Conservation (phyloP, 2,329 filamentous ascomycete genomes). For the Fusarium concolor region DNA sequence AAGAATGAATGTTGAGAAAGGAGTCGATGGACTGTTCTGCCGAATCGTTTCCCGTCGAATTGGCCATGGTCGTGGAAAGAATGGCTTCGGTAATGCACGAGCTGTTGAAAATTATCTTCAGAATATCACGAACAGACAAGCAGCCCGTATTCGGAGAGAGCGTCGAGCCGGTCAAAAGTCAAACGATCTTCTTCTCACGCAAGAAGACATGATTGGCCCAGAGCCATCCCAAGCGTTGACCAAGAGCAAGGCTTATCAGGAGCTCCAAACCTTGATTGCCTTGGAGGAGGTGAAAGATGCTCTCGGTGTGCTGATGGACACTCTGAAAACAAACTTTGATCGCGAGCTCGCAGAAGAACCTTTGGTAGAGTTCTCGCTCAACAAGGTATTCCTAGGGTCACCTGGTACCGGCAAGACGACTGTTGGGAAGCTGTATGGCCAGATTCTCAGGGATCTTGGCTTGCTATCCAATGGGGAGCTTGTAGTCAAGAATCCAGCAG, state of each 20-base stretch:
- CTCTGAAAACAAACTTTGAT: constrained; percentile 71
- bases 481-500: constrained; percentile 76
- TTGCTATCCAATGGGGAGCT: constrained; percentile 77
- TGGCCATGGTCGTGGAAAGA: constrained; percentile 69
- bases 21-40: constrained; percentile 68
- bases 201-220: constrained; percentile 78
- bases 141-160: constrained; percentile 63
- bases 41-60: constrained; percentile 72
- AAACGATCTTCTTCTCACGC: constrained; percentile 70
- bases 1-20: constrained; percentile 70
- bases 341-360: constrained; percentile 73
- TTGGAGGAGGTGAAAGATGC: constrained; percentile 71
- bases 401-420: constrained; percentile 84
- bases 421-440: constrained; percentile 77
- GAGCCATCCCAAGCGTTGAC: constrained; percentile 67
- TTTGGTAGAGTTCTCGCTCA: constrained; percentile 70
- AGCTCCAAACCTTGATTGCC: constrained; percentile 69
- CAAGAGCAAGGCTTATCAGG: constrained; percentile 65
- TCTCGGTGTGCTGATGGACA: constrained; percentile 68
- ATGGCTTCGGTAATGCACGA: constrained; percentile 80
- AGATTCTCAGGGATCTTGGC: constrained; percentile 75
- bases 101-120: constrained; percentile 72
- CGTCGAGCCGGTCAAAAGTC: constrained; percentile 55
- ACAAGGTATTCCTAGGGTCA: constrained; percentile 75
- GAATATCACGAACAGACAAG: constrained; percentile 68